Percentiles rank a stretch among this genome's conserved stretches.
These are phyloP conservation scores for Pilasporangium apinafurcum DNA, from an alignment of 352 stramenopile species.

Conservation along the genomic window DNA sequence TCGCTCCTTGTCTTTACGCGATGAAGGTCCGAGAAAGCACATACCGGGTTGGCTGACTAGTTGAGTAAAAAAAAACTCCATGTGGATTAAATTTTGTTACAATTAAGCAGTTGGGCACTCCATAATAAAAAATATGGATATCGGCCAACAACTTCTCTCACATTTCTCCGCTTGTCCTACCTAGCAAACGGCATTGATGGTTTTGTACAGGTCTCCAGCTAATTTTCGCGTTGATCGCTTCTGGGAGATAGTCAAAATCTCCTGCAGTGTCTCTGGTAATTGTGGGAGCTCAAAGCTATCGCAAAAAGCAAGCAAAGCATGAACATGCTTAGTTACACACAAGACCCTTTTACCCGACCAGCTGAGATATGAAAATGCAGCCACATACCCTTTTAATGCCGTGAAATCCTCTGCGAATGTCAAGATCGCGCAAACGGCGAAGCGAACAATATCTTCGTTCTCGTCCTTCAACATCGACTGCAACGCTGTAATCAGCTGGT, in stretches of 20 bases:
- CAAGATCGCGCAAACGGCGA: conserved; percentile 67
- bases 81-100: too few relatives aligned
- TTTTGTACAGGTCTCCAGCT: conserved; percentile 54
- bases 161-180: too few relatives aligned
- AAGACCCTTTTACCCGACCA: conserved; percentile 2
- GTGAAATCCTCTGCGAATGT: conserved; percentile 54
- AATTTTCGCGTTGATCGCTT: conserved; percentile 72
- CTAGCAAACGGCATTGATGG: conserved; percentile 49
- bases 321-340: neutral
- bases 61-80: too few relatives aligned
- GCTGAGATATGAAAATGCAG: neutral
- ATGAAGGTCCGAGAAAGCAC: too few relatives aligned
- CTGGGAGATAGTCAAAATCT: conserved; percentile 47
- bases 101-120: too few relatives aligned
- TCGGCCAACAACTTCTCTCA: too few relatives aligned
- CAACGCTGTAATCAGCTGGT: conserved; percentile 44
- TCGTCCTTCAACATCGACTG: conserved; percentile 61
- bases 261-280: conserved; percentile 49
- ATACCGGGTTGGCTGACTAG: too few relatives aligned
- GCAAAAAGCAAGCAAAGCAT: conserved; percentile 7
- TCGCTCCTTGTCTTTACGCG: too few relatives aligned
- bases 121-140: too few relatives aligned
- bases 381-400: conserved; percentile 34
- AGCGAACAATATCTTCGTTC: conserved; percentile 70
- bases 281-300: conserved; percentile 38